Base-by-base conservation (phyloP, 179 eudicot species). In the Drosera spatulata region DNA sequence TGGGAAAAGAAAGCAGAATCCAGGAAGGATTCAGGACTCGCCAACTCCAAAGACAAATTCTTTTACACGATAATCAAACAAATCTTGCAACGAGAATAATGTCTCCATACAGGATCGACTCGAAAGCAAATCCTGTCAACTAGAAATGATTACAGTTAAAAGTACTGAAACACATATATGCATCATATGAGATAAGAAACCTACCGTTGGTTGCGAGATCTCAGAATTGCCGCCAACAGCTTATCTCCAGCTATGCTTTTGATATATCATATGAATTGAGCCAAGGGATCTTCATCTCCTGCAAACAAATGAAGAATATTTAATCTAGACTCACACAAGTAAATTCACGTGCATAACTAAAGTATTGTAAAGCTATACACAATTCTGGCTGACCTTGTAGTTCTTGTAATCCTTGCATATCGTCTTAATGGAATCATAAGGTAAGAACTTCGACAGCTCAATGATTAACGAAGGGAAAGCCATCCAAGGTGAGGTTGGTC, bases 171-270 rank as follows among this genome's bases (percentile, higher is more conserved):
- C 33, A 22, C 33, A 0, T 22, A 22, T 22, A n/a, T 22, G 33
- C 33, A 22, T 22, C 33, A 22, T 22, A 22, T 22, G 33, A 22
- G 33, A 22, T 22, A 22, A 22, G 33, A 22, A 22, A 22, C 33
- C 66, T 41, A 60, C 67, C 54, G 58, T 73, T 75, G 45, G 8
- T 7, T 43, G 8, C 45, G 45, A 43, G 82, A 84, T 65, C 82
- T 86, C 4, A 82, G 89, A 3, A 68, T 47, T 49, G 42, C 39
- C 2, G 75, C 12, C 9, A 69, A 11, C 72, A 73, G 64, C 44
- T 43, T 50, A 7, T 61, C 64, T 12, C 64, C 56, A 3, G 64
- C 55, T 9, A 39, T 53, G 0, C 4, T 53, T 42, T 56, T 61
- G 7, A 61, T 39, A 22, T 13, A 11, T 38, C 56, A 40, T 43